Evolutionary conservation across 371 early-diverging fungal species (phyloP).

Genomic region (Rhizomucor pusillus): DNA sequence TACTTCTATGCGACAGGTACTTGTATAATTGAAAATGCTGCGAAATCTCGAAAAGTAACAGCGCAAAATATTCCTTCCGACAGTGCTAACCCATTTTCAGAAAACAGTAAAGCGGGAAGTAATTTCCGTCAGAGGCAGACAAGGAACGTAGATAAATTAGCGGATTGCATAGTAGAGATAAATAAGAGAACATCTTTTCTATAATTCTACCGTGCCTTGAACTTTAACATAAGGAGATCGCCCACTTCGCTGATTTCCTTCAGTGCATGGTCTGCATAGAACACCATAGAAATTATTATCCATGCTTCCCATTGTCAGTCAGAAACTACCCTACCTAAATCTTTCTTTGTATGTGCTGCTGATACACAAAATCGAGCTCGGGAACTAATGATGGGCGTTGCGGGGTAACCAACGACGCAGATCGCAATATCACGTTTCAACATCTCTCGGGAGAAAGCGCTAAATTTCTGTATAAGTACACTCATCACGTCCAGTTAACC

Average conservation of each 20-base stretch:
- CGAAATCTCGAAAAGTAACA: too few relatives aligned
- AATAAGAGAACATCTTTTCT: too few relatives aligned
- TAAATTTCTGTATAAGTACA: not conserved
- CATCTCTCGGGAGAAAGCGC: conserved; percentile 94
- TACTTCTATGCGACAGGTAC: too few relatives aligned
- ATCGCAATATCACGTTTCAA: conserved; percentile 91
- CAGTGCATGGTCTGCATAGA: conserved; percentile 50
- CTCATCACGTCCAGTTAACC: not conserved
- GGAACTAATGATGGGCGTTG: conserved; percentile 90
- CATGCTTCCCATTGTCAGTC: too few relatives aligned
- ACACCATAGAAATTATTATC: not conserved
- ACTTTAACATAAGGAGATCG: conserved; percentile 62
- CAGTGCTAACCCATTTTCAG: too few relatives aligned
- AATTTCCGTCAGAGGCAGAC: too few relatives aligned
- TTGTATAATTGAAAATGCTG: too few relatives aligned
- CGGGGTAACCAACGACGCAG: conserved; percentile 97
- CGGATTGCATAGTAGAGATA: too few relatives aligned
- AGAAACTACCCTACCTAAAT: conserved; percentile 56
- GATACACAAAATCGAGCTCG: conserved; percentile 96
- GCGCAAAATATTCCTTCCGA: too few relatives aligned
- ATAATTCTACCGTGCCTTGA: conserved; percentile 5
- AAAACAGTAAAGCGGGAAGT: too few relatives aligned
- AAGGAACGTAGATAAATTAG: too few relatives aligned
- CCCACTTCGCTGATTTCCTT: conserved; percentile 65
- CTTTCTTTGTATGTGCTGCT: conserved; percentile 94